Base-by-base conservation (phyloP, 2,329 filamentous ascomycete species). In the Colletotrichum theobromicola region DNA sequence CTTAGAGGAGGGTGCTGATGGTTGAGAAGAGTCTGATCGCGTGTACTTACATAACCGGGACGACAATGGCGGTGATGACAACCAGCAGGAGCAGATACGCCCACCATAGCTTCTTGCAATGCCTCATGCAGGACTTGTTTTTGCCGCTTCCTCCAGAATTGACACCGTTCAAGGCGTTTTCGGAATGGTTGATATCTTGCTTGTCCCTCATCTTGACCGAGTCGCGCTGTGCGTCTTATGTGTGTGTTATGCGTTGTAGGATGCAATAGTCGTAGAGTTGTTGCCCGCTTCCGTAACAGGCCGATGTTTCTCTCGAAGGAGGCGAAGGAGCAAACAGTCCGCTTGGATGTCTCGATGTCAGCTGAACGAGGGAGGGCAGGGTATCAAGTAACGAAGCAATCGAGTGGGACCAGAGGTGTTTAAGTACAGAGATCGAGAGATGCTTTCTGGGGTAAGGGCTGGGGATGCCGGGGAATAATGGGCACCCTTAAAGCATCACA, bases 81-180 rank as follows among this genome's bases (percentile, higher is more conserved):
- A 88, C 79, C 66, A 91, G 80, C 18, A 86, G 80, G 72, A 93
- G 83, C 73, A 92, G 80, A 78, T 92, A 87, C 76, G 87, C 78
- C 91, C 91, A 93, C 92, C 91, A 93, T 78, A 89, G 92, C 77
- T 84, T 86, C 79, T 83, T 86, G 80, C 87, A 88, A 80, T 91
- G 89, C 61, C 85, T 83, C 70, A 83, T 83, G 77, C 84, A 83
- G 34, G 81, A 81, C 74, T 84, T 82, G 76, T 82, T 85, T 80
- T 85, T 86, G 67, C 79, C 66, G 21, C 77, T 61, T 34, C 55
- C 24, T 28, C 28, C 21, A 37, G 72, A 46, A 24, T n/a, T 35
- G 26, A 35, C n/a, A 24, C 67, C 77, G 75, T 78, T 79, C 57
- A 75, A 32, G 61, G 77, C 77, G 66, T 77, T 77, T 78, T 88